Evolutionary conservation across 176 grass and related monocot genomes (phyloP).

Genomic region (Paspalum notatum): DNA sequence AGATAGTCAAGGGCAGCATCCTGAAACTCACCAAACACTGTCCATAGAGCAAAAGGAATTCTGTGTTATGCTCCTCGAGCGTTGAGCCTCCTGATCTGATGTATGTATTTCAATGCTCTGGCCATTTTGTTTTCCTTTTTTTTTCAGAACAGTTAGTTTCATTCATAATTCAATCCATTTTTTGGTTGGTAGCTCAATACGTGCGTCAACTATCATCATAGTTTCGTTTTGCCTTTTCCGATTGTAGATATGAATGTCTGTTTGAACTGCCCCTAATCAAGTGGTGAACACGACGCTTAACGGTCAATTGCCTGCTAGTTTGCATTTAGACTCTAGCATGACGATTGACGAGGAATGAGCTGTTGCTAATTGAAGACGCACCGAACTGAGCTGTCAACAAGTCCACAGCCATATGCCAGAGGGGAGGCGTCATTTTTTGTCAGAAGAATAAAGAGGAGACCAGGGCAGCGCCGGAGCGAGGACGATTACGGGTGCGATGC

Average conservation of each 20-base stretch:
- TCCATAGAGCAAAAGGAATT: constrained; percentile 27
- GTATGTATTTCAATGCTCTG: constrained; percentile 16
- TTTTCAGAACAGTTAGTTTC: constrained; percentile 47
- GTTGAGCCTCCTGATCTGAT: constrained; percentile 38
- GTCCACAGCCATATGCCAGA: constrained; percentile 34
- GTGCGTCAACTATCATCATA: background rate
- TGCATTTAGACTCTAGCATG: constrained; percentile 13
- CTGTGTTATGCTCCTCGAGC: constrained; percentile 27
- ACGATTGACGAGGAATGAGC: constrained; percentile 15
- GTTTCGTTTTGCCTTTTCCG: background rate
- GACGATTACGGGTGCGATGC: background rate
- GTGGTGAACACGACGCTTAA: background rate
- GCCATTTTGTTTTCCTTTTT: background rate
- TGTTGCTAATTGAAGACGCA: constrained; percentile 15
- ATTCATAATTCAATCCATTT: constrained; percentile 43
- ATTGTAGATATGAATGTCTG: too few species aligned
- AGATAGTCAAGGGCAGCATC: constrained; percentile 26
- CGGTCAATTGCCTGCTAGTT: background rate
- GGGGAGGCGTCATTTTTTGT: background rate
- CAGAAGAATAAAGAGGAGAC: background rate
- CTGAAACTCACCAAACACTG: constrained; percentile 35
- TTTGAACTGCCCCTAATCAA: background rate
- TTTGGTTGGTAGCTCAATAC: constrained; percentile 34
- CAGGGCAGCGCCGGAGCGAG: background rate
- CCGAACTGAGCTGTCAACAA: constrained; percentile 35